Evolutionary conservation across 495 filamentous ascomycete genomes (phyloP), one percentile per base, ranked within the genome.

Genomic region (Saxispiralis lemnorum): DNA sequence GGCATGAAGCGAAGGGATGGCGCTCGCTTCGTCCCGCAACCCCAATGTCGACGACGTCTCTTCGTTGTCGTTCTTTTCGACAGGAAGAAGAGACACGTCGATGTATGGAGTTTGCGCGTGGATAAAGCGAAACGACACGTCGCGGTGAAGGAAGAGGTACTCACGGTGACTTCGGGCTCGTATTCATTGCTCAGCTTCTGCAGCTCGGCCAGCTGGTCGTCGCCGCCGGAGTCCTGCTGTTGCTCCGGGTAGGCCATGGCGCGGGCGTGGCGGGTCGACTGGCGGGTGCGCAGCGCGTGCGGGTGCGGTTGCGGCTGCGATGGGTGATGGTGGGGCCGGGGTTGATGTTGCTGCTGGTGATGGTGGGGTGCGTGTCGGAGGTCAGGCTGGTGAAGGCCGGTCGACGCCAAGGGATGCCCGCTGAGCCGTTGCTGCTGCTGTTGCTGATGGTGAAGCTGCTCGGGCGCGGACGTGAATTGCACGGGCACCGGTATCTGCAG

Each of bases 111-210:
- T n/a, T n/a, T n/a, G n/a, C n/a, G n/a, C n/a, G n/a, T n/a, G n/a
- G n/a, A 28, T 28, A 28, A 28, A 28, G 24, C 24, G 24, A 28
- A 28, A 9, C 24, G 24, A 28, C 24, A 28, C 24, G 24, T 28
- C 24, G 24, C 13, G 31, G 31, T 7, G 41, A 32, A n/a, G 28
- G 24, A 9, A 9, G 5, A 28, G 24, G 24, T 13, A 57, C 56
- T 55, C 45, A 66, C 63, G 32, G 53, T 56, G 31, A 54, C 50
- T 41, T 63, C 58, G 2, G 63, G 59, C 51, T 60, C 49, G 36
- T 61, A 66, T 44, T 63, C 58, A 44, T 56, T 59, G 46, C 58
- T 62, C 33, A 65, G 50, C 52, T 64, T 62, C 57, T 66, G 61
- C 39, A 66, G 36, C 35, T 59, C 52, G n/a, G 63, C 60, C 7